phyloP scores from a whole-genome alignment of 2,329 filamentous ascomycete species.

The Thielaviopsis ethacetica region DNA sequence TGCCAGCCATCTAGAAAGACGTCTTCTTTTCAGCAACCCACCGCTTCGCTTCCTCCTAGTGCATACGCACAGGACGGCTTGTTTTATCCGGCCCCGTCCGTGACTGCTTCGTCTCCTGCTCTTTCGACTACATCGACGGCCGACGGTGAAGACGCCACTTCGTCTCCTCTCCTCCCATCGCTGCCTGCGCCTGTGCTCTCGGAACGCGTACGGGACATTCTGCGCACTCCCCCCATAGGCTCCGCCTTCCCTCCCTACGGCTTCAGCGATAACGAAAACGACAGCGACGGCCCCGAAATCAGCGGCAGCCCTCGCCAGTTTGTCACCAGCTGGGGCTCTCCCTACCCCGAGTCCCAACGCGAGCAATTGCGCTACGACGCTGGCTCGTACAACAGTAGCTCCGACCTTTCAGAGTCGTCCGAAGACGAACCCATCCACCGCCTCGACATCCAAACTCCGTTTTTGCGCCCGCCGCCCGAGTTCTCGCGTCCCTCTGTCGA shows the following conservation, averaged over 20 bases:
- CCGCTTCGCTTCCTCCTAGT: slow-evolving; percentile 38
- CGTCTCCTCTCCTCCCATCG: slow-evolving; percentile 41
- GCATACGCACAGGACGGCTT: slow-evolving; percentile 43
- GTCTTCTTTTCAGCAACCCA: slow-evolving; percentile 33
- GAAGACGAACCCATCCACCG: slow-evolving; percentile 45
- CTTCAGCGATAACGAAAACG: slow-evolving; percentile 15
- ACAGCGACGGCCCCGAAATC: slow-evolving; percentile 12
- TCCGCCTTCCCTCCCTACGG: slow-evolving; percentile 4
- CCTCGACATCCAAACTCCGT: slow-evolving; percentile 45
- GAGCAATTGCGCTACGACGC: slow-evolving; percentile 30
- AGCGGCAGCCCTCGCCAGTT: slow-evolving; percentile 21
- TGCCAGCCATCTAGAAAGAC: slow-evolving; percentile 26
- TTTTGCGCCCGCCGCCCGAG: slow-evolving; percentile 39
- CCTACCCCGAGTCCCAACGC: slow-evolving; percentile 54
- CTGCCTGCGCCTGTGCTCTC: slow-evolving; percentile 42
- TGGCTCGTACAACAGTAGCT: slow-evolving; percentile 31
- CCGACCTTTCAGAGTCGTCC: slow-evolving; percentile 21
- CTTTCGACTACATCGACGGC: slow-evolving; percentile 47
- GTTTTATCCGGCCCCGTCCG: slow-evolving; percentile 22
- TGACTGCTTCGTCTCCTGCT: slow-evolving; percentile 33
- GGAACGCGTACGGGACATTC: slow-evolving; percentile 35
- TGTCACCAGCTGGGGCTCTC: slow-evolving; percentile 78
- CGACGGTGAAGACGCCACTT: slow-evolving; percentile 32
- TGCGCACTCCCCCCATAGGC: slow-evolving; percentile 34
- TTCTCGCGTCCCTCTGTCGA: slow-evolving; percentile 16